Base-by-base conservation (phyloP, 352 stramenopile genomes). In the Phytopythium litorale region DNA sequence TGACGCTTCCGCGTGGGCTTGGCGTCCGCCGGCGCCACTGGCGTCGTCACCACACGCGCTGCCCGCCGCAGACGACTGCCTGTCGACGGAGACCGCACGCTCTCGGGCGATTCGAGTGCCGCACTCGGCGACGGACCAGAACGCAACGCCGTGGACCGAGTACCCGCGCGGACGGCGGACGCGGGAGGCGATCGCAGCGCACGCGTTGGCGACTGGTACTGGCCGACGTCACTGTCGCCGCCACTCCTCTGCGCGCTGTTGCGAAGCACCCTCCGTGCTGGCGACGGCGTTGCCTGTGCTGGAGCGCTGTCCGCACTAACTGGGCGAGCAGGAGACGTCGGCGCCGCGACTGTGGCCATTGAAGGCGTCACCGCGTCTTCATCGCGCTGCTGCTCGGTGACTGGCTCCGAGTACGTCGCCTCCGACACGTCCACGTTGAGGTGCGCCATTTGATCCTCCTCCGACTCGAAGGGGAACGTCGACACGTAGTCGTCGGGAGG, bases 401-500 rank as follows among this genome's bases (percentile, higher is more conserved):
- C 33, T 3, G 46, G 63, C 12, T 71, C 62, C 16, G 62, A 58
- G 25, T 61, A 69, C 0, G 32, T 58, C 2, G 56, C 38, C 23
- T 62, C 48, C 15, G 62, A 60, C 21, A 51, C 40, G 4, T 51
- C 23, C 5, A 60, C 40, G 21, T 40, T 60, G 23, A 60, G n/a
- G 28, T 60, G 33, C 25, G 40, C 61, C 28, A 80, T 60, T 7
- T 73, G 70, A 23, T 60, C 67, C 46, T 81, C 71, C 35, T 76
- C 71, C 7, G 68, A 58, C 30, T 78, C 70, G 28, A 68, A 62
- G 40, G 58, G 66, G 56, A 82, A 80, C 62, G 62, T 76, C 42
- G 72, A 58, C 49, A 86, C 65, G 25, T 86, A 87, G 42, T 89
- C 84, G 40, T 78, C 77, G 0, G 81, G 77, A 40, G 79, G 79